Conservation (phyloP, 306 rosid genomes). For the Cucurbita maxima region DNA sequence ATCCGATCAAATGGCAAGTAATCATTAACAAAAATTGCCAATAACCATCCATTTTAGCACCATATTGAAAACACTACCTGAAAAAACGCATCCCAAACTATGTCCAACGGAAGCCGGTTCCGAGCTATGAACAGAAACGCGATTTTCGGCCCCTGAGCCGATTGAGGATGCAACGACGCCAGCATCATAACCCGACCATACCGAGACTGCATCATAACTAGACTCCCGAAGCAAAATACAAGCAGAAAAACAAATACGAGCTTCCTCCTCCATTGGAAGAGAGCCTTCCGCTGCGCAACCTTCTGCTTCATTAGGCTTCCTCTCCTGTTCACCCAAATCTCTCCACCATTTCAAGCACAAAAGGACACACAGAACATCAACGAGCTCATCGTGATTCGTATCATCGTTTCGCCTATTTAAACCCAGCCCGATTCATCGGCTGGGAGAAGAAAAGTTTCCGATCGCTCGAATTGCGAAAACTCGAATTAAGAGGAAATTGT, state of each 20-base stretch:
- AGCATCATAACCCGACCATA: constrained; percentile 45
- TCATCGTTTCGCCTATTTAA: neutral
- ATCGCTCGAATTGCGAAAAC: neutral
- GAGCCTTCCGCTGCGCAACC: constrained; percentile 43
- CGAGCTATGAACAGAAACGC: constrained; percentile 90
- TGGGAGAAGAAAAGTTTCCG: constrained; percentile 3
- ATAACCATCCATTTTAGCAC: neutral
- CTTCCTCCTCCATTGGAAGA: constrained; percentile 67
- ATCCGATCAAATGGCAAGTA: neutral
- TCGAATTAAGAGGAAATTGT: constrained; percentile 9
- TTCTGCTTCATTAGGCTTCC: constrained; percentile 60
- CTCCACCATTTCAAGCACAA: constrained; percentile 25
- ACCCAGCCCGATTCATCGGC: constrained; percentile 39
- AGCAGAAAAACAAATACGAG: constrained; percentile 28
- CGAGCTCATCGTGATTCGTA: neutral
- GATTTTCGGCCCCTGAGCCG: constrained; percentile 46
- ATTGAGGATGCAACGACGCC: constrained; percentile 35
- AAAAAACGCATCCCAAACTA: constrained; percentile 87
- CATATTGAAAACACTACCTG: constrained; percentile 21
- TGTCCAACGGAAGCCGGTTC: constrained; percentile 74
- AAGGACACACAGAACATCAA: neutral
- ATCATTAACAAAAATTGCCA: neutral
- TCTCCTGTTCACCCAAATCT: constrained; percentile 11
- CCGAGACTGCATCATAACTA: constrained; percentile 53
- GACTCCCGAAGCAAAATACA: constrained; percentile 55